Conservation (phyloP, 352 stramenopile genomes). For the Globisporangium mamillatum region DNA sequence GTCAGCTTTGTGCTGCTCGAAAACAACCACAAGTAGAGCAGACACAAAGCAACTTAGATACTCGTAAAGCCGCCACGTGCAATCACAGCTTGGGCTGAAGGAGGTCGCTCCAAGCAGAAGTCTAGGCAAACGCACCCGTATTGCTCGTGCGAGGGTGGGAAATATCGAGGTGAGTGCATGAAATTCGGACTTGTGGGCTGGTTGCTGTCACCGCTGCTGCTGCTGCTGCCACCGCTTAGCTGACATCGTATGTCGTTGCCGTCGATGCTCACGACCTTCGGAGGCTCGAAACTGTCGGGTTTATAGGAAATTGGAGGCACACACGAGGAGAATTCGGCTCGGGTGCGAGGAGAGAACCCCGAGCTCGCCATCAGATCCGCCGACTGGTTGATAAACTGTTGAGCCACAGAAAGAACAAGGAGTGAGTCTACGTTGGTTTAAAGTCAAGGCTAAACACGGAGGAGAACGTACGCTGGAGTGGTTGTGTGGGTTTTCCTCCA, state of each 20-base stretch:
- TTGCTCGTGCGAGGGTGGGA: constrained; percentile 25
- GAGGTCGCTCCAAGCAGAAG: too few species aligned
- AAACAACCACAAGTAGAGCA: constrained; percentile 7
- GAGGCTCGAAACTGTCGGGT: constrained; percentile 36
- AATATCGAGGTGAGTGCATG: constrained; percentile 20
- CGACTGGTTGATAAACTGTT: constrained; percentile 66
- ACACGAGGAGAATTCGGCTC: constrained; percentile 51
- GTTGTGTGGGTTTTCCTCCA: constrained; percentile 65
- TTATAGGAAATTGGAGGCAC: constrained; percentile 38
- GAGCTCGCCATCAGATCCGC: constrained; percentile 62
- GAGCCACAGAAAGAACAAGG: neutral
- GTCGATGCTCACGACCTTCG: constrained; percentile 55
- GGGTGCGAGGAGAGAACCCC: constrained; percentile 33
- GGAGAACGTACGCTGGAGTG: constrained; percentile 58
- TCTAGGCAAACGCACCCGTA: constrained; percentile 28
- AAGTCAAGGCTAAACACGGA: neutral
- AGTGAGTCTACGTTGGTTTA: constrained; percentile 14
- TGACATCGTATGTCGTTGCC: constrained; percentile 33
- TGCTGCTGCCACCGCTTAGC: neutral
- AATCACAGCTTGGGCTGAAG: neutral
- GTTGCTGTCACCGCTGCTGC: neutral
- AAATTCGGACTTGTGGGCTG: constrained; percentile 1
- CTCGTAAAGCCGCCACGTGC: neutral
- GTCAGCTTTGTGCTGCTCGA: constrained; percentile 30
- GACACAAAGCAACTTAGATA: neutral